Percentiles rank a stretch among this genome's conserved stretches.
phyloP scores from a whole-genome alignment of 2,329 filamentous ascomycete species.

The Apiospora malaysiana region DNA sequence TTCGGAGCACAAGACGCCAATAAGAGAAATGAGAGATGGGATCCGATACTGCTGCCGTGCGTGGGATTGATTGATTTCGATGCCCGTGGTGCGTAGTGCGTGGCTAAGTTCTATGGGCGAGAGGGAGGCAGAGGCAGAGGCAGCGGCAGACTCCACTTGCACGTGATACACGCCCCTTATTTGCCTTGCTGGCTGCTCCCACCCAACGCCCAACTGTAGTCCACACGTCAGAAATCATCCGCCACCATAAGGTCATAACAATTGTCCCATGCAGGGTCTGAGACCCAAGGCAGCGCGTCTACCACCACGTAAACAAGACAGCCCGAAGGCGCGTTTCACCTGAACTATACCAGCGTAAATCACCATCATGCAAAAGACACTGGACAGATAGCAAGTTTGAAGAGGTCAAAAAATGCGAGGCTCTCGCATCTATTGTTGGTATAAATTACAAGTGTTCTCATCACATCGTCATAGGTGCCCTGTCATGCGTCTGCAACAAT shows the following conservation, averaged over 20 bases:
- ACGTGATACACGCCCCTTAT: conserved; percentile 11
- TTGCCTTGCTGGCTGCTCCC: neutral
- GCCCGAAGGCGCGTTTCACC: conserved; percentile 1
- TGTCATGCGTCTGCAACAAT: conserved; percentile 20
- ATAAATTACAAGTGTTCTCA: conserved; percentile 45
- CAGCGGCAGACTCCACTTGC: neutral
- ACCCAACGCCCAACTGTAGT: too few relatives aligned
- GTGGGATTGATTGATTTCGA: neutral
- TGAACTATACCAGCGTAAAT: neutral
- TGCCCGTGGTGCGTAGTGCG: too few relatives aligned
- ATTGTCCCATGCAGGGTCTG: neutral
- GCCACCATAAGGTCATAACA: neutral
- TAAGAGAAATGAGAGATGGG: neutral
- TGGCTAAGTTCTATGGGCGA: too few relatives aligned
- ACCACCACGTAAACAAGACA: neutral
- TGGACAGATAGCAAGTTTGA: neutral
- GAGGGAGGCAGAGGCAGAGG: too few relatives aligned
- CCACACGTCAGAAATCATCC: neutral
- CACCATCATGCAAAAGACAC: neutral
- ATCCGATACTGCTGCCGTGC: neutral
- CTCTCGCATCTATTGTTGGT: conserved; percentile 29
- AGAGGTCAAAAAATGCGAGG: conserved; percentile 24
- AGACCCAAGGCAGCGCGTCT: neutral
- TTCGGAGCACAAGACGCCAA: neutral
- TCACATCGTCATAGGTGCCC: conserved; percentile 39